Conservation (phyloP, 2,329 filamentous ascomycete species). For the Aspergillus sergii region DNA sequence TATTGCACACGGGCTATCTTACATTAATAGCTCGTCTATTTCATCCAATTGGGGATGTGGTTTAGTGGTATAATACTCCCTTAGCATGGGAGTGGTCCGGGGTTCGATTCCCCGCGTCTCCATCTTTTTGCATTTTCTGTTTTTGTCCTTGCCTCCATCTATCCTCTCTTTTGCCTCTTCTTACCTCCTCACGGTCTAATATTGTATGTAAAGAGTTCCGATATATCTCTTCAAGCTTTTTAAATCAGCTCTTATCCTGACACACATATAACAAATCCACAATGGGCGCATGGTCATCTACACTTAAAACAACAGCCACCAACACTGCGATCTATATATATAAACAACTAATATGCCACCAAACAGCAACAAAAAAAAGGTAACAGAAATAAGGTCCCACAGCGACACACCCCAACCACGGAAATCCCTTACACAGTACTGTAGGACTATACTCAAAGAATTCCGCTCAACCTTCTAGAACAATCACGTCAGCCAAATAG, state of each 20-base stretch:
- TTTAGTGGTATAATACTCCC: slow-evolving; percentile 7
- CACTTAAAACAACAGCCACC: no score
- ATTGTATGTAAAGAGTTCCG: no score
- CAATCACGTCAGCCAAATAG: neutral
- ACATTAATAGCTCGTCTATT: fast-evolving
- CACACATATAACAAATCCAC: no score
- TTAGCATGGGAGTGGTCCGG: slow-evolving; percentile 6
- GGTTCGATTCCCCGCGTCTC: slow-evolving; percentile 6
- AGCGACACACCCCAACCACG: neutral
- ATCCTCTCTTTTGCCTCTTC: neutral
- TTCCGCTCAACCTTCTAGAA: neutral
- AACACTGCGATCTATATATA: neutral
- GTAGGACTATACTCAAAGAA: neutral
- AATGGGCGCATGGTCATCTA: no score
- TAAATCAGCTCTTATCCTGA: no score
- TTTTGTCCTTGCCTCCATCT: no score
- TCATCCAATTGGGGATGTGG: slow-evolving; percentile 4
- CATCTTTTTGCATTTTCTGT: neutral
- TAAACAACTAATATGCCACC: neutral
- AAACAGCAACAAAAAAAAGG: no score
- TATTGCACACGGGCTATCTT: fast-evolving
- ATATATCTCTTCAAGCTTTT: no score
- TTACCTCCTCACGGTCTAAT: neutral
- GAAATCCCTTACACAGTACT: neutral
- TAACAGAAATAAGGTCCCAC: neutral